Percentiles rank a stretch among this genome's conserved stretches.
Evolutionary conservation across 2,329 filamentous ascomycete genomes (phyloP).

Genomic region (Exserohilum turcica): DNA sequence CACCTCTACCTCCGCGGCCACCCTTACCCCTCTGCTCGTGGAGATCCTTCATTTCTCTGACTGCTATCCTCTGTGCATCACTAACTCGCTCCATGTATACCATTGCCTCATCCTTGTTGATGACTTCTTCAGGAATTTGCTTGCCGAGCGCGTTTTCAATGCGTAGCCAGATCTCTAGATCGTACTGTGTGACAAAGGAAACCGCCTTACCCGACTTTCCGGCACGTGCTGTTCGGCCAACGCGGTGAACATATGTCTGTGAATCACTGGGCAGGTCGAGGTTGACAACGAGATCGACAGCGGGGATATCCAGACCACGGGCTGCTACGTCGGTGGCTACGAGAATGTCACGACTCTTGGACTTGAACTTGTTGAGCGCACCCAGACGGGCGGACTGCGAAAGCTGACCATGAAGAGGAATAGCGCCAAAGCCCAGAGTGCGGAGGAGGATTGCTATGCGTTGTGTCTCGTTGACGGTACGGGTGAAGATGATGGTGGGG

Average conservation of each 20-base stretch:
- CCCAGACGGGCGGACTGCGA: slow-evolving; percentile 85
- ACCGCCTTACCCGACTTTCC: slow-evolving; percentile 84
- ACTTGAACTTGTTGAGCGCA: slow-evolving; percentile 87
- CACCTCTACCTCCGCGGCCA: slow-evolving; percentile 50
- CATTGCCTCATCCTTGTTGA: slow-evolving; percentile 83
- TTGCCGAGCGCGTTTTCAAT: slow-evolving; percentile 84
- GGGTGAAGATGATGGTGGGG: slow-evolving; percentile 85
- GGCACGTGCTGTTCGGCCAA: slow-evolving; percentile 85
- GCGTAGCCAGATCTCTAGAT: slow-evolving; percentile 76
- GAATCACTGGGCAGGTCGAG: slow-evolving; percentile 82
- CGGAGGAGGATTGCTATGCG: slow-evolving; percentile 82
- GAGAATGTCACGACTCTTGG: slow-evolving; percentile 79
- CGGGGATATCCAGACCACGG: slow-evolving; percentile 88
- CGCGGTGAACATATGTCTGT: slow-evolving; percentile 90
- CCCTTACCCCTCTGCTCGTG: slow-evolving; percentile 69
- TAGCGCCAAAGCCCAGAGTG: slow-evolving; percentile 83
- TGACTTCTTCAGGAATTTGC: slow-evolving; percentile 71
- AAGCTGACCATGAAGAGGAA: slow-evolving; percentile 90
- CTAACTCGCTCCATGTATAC: slow-evolving; percentile 77
- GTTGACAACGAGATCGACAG: slow-evolving; percentile 87
- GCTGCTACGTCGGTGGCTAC: slow-evolving; percentile 94
- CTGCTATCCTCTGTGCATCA: slow-evolving; percentile 80
- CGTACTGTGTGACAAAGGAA: slow-evolving; percentile 84
- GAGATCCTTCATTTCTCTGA: slow-evolving; percentile 79
- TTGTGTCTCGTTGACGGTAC: slow-evolving; percentile 90